phyloP scores from a whole-genome alignment of 805 yeast genomes.

The Kazachstania bromeliacearum region DNA sequence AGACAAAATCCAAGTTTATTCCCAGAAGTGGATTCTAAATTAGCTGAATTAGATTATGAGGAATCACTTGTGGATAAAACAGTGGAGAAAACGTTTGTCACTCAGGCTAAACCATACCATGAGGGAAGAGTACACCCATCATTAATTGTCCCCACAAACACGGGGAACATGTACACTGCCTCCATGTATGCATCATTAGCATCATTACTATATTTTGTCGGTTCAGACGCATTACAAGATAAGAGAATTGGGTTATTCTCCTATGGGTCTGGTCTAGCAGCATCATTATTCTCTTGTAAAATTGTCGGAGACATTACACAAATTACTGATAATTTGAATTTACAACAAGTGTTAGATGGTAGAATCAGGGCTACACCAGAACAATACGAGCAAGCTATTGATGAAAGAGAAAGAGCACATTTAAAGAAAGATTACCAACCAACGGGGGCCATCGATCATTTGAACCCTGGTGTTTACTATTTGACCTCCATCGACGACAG shows the following conservation, averaged over 20 bases:
- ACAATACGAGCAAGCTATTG: constrained; percentile 73
- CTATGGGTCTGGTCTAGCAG: constrained; percentile 96
- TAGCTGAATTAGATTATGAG: constrained; percentile 58
- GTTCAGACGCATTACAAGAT: constrained; percentile 61
- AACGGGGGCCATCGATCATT: constrained; percentile 61
- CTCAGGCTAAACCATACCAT: constrained; percentile 58
- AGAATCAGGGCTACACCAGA: constrained; percentile 66
- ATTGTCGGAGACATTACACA: constrained; percentile 73
- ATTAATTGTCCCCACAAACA: constrained; percentile 82
- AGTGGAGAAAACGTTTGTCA: constrained; percentile 78
- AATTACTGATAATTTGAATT: constrained; percentile 55
- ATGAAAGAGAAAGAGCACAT: constrained; percentile 82
- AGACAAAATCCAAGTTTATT: constrained; percentile 55
- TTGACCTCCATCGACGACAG: constrained; percentile 75
- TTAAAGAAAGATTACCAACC: constrained; percentile 74
- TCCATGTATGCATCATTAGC: constrained; percentile 82
- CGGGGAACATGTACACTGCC: constrained; percentile 97
- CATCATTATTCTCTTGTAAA: constrained; percentile 71
- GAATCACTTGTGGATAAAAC: constrained; percentile 68
- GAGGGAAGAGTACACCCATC: constrained; percentile 70
- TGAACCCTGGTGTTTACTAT: constrained; percentile 74
- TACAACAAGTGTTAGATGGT: constrained; percentile 51
- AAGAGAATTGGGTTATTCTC: constrained; percentile 91
- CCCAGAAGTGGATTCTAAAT: constrained; percentile 45
- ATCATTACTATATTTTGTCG: constrained; percentile 69